Evolutionary conservation across 2,329 filamentous ascomycete genomes (phyloP).

Genomic region (Colletotrichum salicis): DNA sequence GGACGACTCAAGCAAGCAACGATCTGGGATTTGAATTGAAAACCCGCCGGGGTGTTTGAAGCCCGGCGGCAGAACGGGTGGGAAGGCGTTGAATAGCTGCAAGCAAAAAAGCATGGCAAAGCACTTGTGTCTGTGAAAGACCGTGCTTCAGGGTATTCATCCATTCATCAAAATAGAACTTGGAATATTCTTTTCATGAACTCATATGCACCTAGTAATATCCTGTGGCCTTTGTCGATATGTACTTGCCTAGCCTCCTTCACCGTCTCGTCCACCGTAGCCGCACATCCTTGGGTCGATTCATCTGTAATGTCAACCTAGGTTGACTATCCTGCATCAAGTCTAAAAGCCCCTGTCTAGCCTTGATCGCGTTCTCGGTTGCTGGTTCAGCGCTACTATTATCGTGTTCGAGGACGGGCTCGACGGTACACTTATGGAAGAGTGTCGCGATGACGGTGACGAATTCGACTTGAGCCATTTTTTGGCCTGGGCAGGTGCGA

Average conservation of each 20-base stretch:
- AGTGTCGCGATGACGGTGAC: slow-evolving; percentile 55
- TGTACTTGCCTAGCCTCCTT: too few relatives aligned
- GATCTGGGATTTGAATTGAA: neutral
- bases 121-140: neutral
- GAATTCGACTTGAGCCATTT: slow-evolving; percentile 67
- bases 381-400: neutral
- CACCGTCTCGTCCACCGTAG: neutral
- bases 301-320: slow-evolving; percentile 1
- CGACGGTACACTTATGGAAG: slow-evolving; percentile 39
- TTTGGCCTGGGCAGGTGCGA: slow-evolving; percentile 62
- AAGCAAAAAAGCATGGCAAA: neutral
- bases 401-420: neutral
- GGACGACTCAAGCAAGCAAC: neutral
- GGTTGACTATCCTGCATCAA: neutral
- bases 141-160: neutral
- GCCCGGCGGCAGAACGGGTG: neutral
- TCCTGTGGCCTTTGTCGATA: neutral
- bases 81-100: neutral
- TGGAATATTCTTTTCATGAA: neutral
- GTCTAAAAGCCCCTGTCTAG: neutral
- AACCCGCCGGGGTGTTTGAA: neutral
- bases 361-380: neutral
- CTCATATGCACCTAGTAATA: neutral
- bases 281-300: neutral
- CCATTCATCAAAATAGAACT: slow-evolving; percentile 1